These are phyloP conservation scores for Aureobasidium sp. DNA, from an alignment of 2,329 filamentous ascomycete genomes.

Conservation along the genomic window DNA sequence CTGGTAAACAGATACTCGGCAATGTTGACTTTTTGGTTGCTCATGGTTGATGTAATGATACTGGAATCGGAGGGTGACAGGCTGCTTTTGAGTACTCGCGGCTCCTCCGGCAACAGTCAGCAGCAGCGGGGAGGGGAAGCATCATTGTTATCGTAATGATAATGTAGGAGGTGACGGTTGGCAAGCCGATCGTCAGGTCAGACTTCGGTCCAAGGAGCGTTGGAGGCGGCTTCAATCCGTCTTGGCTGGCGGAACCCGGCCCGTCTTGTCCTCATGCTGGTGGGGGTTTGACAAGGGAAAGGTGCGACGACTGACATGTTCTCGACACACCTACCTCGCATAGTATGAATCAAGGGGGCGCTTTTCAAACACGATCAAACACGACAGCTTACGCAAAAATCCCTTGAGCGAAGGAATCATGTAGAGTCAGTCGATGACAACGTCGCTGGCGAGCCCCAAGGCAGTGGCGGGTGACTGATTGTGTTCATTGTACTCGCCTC, in stretches of 20 bases:
- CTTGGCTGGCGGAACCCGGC: conserved; percentile 9
- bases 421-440: too few relatives aligned
- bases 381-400: too few relatives aligned
- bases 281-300: too few relatives aligned
- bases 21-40: not conserved
- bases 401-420: too few relatives aligned
- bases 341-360: too few relatives aligned
- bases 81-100: not conserved
- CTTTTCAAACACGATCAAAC: too few relatives aligned
- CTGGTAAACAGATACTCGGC: conserved; percentile 34
- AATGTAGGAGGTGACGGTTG: not conserved
- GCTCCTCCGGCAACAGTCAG: not conserved
- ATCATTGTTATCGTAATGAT: not conserved
- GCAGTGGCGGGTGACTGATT: too few relatives aligned
- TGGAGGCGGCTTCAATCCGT: not conserved
- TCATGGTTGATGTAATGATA: not conserved
- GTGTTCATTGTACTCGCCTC: too few relatives aligned
- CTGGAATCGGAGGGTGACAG: not conserved
- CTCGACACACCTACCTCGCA: too few relatives aligned
- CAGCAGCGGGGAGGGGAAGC: not conserved
- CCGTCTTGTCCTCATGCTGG: not conserved
- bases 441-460: too few relatives aligned
- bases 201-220: not conserved
- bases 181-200: not conserved
- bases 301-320: too few relatives aligned